These are phyloP conservation scores for Nicotiana obtusifolia DNA, from an alignment of 257 asterid genomes.

Conservation along the genomic window DNA sequence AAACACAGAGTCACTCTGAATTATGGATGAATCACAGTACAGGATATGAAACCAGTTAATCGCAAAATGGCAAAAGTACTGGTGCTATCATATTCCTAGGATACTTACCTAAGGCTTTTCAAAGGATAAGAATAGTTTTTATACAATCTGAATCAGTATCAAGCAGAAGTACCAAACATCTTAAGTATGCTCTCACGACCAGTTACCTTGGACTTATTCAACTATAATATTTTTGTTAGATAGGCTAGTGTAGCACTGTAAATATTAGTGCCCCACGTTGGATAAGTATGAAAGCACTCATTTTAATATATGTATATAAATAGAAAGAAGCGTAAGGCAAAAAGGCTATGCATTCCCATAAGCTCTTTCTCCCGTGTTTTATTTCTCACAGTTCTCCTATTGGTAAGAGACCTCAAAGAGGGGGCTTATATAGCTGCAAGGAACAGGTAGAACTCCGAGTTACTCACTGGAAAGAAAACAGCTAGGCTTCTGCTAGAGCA, in stretches of 20 bases:
- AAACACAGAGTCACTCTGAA: not conserved
- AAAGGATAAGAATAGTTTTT: not conserved
- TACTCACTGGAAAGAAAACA: not conserved
- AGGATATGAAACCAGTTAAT: not conserved
- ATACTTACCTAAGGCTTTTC: not conserved
- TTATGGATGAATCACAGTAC: not conserved
- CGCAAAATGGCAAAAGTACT: not conserved
- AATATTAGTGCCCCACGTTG: too few species aligned
- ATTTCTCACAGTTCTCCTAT: not conserved
- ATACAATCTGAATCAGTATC: not conserved
- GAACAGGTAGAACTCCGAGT: not conserved
- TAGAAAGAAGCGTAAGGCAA: not conserved
- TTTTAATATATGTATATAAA: not conserved
- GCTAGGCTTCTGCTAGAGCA: not conserved
- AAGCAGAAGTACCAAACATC: not conserved
- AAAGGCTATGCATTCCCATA: not conserved
- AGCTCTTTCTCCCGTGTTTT: not conserved
- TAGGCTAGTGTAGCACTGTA: too few species aligned
- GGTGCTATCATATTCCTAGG: not conserved
- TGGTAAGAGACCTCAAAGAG: not conserved
- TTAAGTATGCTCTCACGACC: not conserved
- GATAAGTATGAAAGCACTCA: too few species aligned
- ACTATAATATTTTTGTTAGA: too few species aligned
- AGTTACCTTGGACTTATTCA: not conserved
- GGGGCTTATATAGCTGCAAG: not conserved